Evolutionary conservation across 2,329 filamentous ascomycete species (phyloP).

Genomic region (Aspergillus cejpii): DNA sequence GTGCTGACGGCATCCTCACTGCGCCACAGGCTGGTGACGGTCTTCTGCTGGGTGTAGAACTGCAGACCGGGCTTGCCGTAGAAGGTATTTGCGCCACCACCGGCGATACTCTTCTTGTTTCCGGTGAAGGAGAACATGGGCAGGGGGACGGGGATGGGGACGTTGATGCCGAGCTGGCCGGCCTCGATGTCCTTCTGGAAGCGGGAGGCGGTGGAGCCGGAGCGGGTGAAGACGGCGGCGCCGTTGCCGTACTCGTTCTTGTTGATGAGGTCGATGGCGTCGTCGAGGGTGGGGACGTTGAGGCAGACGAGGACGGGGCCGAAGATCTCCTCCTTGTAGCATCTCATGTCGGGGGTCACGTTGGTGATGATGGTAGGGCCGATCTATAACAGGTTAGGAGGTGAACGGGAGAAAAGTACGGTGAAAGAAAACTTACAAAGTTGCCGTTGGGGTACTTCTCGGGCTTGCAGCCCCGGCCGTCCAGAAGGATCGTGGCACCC

Average conservation of each 20-base stretch:
- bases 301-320: conserved; percentile 60
- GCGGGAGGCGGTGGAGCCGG: conserved; percentile 52
- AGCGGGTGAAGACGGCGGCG: conserved; percentile 59
- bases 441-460: conserved; percentile 61
- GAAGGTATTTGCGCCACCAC: conserved; percentile 86
- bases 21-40: conserved; percentile 87
- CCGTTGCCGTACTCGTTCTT: conserved; percentile 62
- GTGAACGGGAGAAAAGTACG: background rate
- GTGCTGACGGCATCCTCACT: conserved; percentile 75
- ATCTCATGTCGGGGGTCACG: conserved; percentile 59
- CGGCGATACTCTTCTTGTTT: conserved; percentile 84
- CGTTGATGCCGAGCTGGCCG: conserved; percentile 61
- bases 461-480: conserved; percentile 56
- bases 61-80: conserved; percentile 88
- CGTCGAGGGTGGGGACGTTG: conserved; percentile 54
- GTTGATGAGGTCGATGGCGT: conserved; percentile 59
- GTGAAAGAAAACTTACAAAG: conserved; percentile 46
- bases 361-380: conserved; percentile 60
- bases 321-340: conserved; percentile 62
- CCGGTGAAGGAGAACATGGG: conserved; percentile 61
- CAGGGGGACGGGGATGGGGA: conserved; percentile 57
- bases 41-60: conserved; percentile 98
- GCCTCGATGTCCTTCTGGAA: conserved; percentile 63
- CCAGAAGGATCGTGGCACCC: conserved; percentile 58
- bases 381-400: conserved; percentile 37